Base-by-base conservation (phyloP, 169 alveolate species). In the Eimeria necatrix region DNA sequence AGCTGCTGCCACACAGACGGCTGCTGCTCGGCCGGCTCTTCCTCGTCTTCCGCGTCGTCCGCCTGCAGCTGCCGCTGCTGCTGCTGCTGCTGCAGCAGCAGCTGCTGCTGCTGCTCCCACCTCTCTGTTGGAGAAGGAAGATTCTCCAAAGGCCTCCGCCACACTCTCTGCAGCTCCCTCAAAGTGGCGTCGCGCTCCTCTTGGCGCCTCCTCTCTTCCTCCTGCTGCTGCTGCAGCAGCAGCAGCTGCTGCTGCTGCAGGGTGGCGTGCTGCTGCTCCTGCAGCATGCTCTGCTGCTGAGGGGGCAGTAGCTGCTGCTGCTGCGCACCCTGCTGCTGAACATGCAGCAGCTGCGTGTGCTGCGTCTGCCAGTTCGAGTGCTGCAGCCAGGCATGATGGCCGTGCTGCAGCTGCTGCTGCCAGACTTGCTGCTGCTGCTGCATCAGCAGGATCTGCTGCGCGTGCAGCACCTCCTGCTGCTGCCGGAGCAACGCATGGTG, bases 151-250 rank as follows among this genome's bases (percentile, higher is more conserved):
- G 81, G 81, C 51, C n/a, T 32, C 81, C 22, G 53, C 81, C 81
- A 71, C 6, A 71, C 12, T 3, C 81, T n/a, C 81, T 71, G 51
- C 18, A 71, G 51, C 49, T 71, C 81, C 41, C n/a, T 32, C 6
- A 71, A n/a, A 9, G 22, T 32, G 8, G 64, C 14, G 14, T 71
- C 53, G 18, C 81, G 53, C 81, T 71, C 51, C 81, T n/a, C n/a
- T n/a, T n/a, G n/a, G n/a, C n/a, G n/a, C n/a, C n/a, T n/a, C n/a
- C n/a, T n/a, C n/a, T n/a, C n/a, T n/a, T n/a, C n/a, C 81, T 71
- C 81, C 73, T 20, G 73, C 73, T 61, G 73, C 73, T 71, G 81
- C 81, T 71, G 81, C 81, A 9, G 81, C 81, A 18, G 81, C 81
- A 18, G 81, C 53, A 3, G 81, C 51, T n/a, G 81, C 48, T 32